Evolutionary conservation across 345 rosid species (phyloP).

Genomic region (Heritiera fomes): DNA sequence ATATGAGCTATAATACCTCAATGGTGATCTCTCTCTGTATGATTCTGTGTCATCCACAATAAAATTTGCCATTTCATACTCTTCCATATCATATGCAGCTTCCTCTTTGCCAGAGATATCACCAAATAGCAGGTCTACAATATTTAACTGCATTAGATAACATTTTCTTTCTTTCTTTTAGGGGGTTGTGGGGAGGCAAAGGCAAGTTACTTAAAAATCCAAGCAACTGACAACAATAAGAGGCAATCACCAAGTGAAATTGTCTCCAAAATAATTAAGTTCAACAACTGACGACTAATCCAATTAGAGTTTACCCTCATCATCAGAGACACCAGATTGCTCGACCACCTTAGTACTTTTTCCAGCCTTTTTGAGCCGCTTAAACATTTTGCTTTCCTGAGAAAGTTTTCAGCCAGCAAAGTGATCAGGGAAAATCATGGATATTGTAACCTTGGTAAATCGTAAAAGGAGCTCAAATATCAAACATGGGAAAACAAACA

Average conservation of each 20-base stretch:
- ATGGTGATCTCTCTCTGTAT: constrained; percentile 55
- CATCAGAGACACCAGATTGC: constrained; percentile 56
- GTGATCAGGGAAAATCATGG: not conserved
- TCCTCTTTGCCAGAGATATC: constrained; percentile 73
- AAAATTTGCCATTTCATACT: constrained; percentile 91
- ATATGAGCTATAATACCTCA: constrained; percentile 41
- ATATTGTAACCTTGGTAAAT: not conserved
- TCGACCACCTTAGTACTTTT: constrained; percentile 52
- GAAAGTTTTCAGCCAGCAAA: constrained; percentile 10
- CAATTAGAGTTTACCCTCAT: constrained; percentile 36
- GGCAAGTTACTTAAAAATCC: not conserved
- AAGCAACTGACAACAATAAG: not conserved
- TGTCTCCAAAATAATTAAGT: not conserved
- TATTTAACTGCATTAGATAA: constrained; percentile 10
- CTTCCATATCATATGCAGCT: constrained; percentile 65
- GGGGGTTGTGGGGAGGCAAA: too few species aligned
- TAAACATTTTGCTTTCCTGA: constrained; percentile 70
- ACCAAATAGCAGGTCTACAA: constrained; percentile 54
- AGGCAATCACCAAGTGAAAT: not conserved
- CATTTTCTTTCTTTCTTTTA: not conserved
- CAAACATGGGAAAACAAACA: not conserved
- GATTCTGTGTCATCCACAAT: constrained; percentile 79
- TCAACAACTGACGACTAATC: not conserved
- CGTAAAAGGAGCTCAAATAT: not conserved
- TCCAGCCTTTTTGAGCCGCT: constrained; percentile 85